These are phyloP conservation scores for Diaporthe sp. DNA, from an alignment of 2,329 filamentous ascomycete species.

Conservation along the genomic window DNA sequence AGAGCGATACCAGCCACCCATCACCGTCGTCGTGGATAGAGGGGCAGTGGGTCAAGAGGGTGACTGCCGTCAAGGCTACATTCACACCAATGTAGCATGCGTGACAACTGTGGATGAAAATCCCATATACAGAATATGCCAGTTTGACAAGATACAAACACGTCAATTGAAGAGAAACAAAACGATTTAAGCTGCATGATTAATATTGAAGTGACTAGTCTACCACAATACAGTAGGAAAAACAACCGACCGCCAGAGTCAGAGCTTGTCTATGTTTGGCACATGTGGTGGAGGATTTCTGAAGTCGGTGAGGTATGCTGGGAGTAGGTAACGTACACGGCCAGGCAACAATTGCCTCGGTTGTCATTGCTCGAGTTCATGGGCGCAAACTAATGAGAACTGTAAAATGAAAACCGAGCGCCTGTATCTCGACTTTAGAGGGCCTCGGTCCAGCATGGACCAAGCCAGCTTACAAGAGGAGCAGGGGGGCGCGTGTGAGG, in stretches of 20 bases:
- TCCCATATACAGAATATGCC: background rate
- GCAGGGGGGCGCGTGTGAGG: background rate
- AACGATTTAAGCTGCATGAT: background rate
- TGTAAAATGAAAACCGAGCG: background rate
- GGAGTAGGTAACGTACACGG: constrained; percentile 40
- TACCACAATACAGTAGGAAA: background rate
- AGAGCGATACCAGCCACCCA: background rate
- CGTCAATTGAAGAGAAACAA: constrained; percentile 24
- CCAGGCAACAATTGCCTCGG: constrained; percentile 36
- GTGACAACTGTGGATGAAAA: background rate
- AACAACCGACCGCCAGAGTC: background rate
- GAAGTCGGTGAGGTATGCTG: constrained; percentile 31
- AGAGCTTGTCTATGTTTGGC: background rate
- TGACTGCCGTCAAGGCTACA: constrained; percentile 66
- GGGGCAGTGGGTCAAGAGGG: constrained; percentile 74
- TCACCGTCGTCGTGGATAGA: constrained; percentile 61
- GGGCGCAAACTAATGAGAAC: background rate
- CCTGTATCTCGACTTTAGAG: background rate
- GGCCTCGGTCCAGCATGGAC: background rate
- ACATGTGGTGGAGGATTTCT: background rate
- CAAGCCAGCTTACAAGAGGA: background rate
- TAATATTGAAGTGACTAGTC: constrained; percentile 16
- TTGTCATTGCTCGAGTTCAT: background rate
- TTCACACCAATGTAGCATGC: constrained; percentile 5
- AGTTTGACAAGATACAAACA: background rate